Conservation (phyloP, 495 filamentous ascomycete species). For the Ascobolus immersus region DNA sequence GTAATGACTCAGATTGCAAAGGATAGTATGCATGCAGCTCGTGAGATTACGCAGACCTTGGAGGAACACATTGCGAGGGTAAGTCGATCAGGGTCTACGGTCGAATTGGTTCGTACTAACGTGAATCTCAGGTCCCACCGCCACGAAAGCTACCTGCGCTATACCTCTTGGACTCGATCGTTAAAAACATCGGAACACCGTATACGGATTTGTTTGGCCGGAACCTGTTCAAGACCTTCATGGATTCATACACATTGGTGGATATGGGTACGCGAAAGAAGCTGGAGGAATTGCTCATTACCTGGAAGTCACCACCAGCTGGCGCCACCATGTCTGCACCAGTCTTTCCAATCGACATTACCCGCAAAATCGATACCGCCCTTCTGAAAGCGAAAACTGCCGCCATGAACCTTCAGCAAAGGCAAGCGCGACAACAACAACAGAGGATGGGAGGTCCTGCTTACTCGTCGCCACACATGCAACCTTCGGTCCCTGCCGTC, state of each 20-base stretch:
- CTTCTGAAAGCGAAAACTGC: constrained; percentile 67
- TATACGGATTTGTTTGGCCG: constrained; percentile 84
- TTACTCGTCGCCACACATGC: no score
- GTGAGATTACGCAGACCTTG: constrained; percentile 66
- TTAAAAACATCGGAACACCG: constrained; percentile 94
- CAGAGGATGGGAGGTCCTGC: constrained; percentile 8
- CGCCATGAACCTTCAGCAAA: constrained; percentile 43
- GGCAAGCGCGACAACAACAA: constrained; percentile 34
- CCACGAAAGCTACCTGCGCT: constrained; percentile 70
- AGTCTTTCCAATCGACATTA: constrained; percentile 65
- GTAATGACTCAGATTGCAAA: constrained; percentile 88
- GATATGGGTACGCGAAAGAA: constrained; percentile 56
- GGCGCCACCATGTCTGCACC: constrained; percentile 69
- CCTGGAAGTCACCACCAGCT: constrained; percentile 90
- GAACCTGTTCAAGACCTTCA: constrained; percentile 78
- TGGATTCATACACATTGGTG: constrained; percentile 80
- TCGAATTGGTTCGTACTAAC: constrained; percentile 4
- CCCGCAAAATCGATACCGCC: constrained; percentile 74
- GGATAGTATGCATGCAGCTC: constrained; percentile 83
- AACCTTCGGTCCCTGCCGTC: no score
- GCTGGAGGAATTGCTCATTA: constrained; percentile 91
- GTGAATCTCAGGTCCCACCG: constrained; percentile 39
- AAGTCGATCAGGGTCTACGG: constrained; percentile 21
- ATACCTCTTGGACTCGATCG: constrained; percentile 95
- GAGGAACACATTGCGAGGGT: constrained; percentile 84